A percentile compares a stretch with the other conserved stretches of the same genome.
phyloP scores from a whole-genome alignment of 345 rosid species.

The Brassica rapa region DNA sequence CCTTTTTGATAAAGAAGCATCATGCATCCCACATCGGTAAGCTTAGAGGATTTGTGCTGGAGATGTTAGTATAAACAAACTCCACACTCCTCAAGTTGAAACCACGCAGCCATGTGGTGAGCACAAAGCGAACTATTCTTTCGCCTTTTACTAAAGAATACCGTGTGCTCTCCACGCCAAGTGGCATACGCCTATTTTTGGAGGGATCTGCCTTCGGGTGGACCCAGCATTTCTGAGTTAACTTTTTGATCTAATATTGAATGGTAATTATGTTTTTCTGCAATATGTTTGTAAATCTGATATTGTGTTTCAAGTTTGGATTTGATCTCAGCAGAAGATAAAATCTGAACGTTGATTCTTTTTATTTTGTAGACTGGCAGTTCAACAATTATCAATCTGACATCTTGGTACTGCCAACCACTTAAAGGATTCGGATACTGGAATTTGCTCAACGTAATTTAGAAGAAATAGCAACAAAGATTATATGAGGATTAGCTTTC shows the following conservation, averaged over 20 bases:
- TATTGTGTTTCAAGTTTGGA: neutral
- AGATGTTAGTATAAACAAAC: neutral
- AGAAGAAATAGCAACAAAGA: neutral
- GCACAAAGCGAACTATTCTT: conserved; percentile 42
- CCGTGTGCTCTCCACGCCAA: conserved; percentile 35
- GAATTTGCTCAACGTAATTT: neutral
- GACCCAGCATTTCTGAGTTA: neutral
- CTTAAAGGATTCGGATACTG: neutral
- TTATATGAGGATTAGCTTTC: neutral
- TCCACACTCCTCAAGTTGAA: neutral
- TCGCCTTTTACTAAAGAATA: conserved; percentile 47
- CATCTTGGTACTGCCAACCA: neutral
- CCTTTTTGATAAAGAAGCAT: neutral
- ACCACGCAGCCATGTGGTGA: conserved; percentile 37
- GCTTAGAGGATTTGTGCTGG: neutral
- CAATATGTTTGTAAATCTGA: neutral
- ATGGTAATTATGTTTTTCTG: neutral
- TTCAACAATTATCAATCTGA: neutral
- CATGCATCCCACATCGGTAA: neutral
- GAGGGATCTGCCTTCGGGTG: conserved; percentile 15
- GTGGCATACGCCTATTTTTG: conserved; percentile 45
- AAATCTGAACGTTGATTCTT: neutral
- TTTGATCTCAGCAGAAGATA: neutral
- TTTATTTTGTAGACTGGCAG: neutral
- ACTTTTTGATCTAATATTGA: neutral